A percentile compares a stretch with the other conserved stretches of the same genome.
Conservation (phyloP, 2,329 filamentous ascomycete genomes). For the Sporothrix variecibatus region DNA sequence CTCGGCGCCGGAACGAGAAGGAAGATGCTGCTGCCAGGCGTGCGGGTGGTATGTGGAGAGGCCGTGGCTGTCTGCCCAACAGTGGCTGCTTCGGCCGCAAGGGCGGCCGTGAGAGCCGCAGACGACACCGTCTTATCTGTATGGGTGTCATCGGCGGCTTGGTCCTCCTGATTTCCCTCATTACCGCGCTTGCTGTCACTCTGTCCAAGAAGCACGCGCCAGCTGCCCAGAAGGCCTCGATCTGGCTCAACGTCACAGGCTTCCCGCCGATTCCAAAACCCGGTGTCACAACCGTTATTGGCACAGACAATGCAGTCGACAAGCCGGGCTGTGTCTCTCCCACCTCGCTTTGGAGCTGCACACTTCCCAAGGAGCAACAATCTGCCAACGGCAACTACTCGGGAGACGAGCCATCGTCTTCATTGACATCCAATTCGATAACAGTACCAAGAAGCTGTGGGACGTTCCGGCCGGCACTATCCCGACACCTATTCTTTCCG, state of each 20-base stretch:
- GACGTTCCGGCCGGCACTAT: slow-evolving; percentile 46
- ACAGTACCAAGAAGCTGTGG: slow-evolving; percentile 56
- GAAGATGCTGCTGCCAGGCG: slow-evolving; percentile 63
- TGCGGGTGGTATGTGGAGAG: slow-evolving; percentile 64
- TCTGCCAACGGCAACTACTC: slow-evolving; percentile 62
- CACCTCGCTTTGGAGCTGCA: slow-evolving; percentile 81
- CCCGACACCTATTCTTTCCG: slow-evolving; percentile 27
- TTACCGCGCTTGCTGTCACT: slow-evolving; percentile 59
- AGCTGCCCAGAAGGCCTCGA: slow-evolving; percentile 40
- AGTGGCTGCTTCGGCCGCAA: slow-evolving; percentile 66
- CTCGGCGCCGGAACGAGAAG: slow-evolving; percentile 61
- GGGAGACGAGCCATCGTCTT: slow-evolving; percentile 75
- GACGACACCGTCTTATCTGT: slow-evolving; percentile 60
- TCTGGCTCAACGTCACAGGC: slow-evolving; percentile 82
- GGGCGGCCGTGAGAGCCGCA: slow-evolving; percentile 65
- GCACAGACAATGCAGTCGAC: slow-evolving; percentile 65
- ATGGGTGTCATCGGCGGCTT: slow-evolving; percentile 53
- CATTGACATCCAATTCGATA: slow-evolving; percentile 74
- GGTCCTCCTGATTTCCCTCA: slow-evolving; percentile 57
- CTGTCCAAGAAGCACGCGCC: slow-evolving; percentile 48
- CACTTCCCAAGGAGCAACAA: slow-evolving; percentile 77
- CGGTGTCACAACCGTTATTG: slow-evolving; percentile 76
- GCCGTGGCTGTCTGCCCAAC: slow-evolving; percentile 62
- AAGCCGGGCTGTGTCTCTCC: slow-evolving; percentile 71
- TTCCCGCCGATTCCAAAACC: slow-evolving; percentile 88